Conservation (phyloP, 129 eudicot species). For the Calendula officinalis region DNA sequence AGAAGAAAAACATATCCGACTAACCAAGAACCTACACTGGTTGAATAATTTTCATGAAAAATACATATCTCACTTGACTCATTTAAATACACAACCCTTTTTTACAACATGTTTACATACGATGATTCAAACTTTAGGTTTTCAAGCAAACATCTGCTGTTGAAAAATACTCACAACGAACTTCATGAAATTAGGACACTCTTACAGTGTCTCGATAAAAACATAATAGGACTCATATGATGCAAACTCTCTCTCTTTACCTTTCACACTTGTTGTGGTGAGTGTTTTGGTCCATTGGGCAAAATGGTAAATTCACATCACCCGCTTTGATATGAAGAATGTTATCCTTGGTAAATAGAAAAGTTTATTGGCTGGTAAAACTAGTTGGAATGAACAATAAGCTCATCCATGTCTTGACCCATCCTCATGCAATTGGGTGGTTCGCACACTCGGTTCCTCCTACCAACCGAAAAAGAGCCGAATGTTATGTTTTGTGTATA, state of each 20-base stretch:
- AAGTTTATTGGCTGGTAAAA: slow-evolving; percentile 18
- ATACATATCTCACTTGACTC: slow-evolving; percentile 10
- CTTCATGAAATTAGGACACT: background rate
- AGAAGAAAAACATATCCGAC: background rate
- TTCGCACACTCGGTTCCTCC: slow-evolving; percentile 87
- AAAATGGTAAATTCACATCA: slow-evolving; percentile 23
- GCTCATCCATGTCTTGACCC: slow-evolving; percentile 64
- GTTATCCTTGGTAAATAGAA: slow-evolving; percentile 12
- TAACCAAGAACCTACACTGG: background rate
- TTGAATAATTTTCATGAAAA: slow-evolving; percentile 8
- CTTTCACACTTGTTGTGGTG: slow-evolving; percentile 17
- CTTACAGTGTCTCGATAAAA: background rate
- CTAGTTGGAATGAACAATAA: background rate
- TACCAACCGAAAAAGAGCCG: slow-evolving; percentile 17
- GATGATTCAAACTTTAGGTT: background rate
- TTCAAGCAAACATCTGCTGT: no score
- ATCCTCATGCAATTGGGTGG: slow-evolving; percentile 84
- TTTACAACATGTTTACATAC: slow-evolving; percentile 35
- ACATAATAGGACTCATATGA: no score
- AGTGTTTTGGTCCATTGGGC: slow-evolving; percentile 6
- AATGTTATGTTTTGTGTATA: background rate
- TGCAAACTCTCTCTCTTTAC: background rate
- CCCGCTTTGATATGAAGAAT: slow-evolving; percentile 7
- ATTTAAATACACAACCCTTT: slow-evolving; percentile 23
- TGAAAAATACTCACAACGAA: slow-evolving; percentile 12